Conservation (phyloP, 1,284 basidiomycete species). For the Naganishia sp. region DNA sequence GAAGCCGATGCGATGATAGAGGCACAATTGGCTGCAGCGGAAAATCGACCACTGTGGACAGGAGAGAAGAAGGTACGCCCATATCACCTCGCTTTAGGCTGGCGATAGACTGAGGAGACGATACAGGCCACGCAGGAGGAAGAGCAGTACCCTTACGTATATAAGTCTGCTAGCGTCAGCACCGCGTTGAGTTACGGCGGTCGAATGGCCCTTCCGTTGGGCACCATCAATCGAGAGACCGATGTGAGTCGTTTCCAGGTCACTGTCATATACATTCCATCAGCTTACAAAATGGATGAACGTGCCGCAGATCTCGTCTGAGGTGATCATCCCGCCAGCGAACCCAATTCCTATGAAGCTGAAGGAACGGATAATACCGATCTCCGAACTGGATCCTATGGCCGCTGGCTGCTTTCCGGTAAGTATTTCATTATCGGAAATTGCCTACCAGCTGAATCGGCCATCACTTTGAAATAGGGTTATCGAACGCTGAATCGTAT, state of each 20-base stretch:
- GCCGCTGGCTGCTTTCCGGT: conserved; percentile 87
- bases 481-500: conserved; percentile 89
- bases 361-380: conserved; percentile 71
- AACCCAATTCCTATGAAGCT: conserved; percentile 72
- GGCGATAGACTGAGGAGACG: conserved; percentile 31
- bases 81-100: conserved; percentile 42
- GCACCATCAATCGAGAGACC: conserved; percentile 68
- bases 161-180: conserved; percentile 67
- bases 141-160: conserved; percentile 79
- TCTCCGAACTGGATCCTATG: conserved; percentile 75
- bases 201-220: conserved; percentile 79
- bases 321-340: conserved; percentile 87
- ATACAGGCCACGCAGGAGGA: conserved; percentile 61
- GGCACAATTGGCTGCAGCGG: conserved; percentile 64
- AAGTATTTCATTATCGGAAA: conserved; percentile 40
- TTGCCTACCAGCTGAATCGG: neutral
- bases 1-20: conserved; percentile 68
- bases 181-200: conserved; percentile 70
- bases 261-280: neutral
- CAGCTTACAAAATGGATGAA: conserved; percentile 44
- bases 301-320: conserved; percentile 48
- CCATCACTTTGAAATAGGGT: conserved; percentile 59
- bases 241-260: conserved; percentile 59
- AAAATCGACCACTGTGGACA: conserved; percentile 68
- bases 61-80: conserved; percentile 40